Percentiles rank a stretch among this genome's conserved stretches.
These are phyloP conservation scores for Fusarium musae DNA, from an alignment of 2,329 filamentous ascomycete genomes.

Conservation along the genomic window DNA sequence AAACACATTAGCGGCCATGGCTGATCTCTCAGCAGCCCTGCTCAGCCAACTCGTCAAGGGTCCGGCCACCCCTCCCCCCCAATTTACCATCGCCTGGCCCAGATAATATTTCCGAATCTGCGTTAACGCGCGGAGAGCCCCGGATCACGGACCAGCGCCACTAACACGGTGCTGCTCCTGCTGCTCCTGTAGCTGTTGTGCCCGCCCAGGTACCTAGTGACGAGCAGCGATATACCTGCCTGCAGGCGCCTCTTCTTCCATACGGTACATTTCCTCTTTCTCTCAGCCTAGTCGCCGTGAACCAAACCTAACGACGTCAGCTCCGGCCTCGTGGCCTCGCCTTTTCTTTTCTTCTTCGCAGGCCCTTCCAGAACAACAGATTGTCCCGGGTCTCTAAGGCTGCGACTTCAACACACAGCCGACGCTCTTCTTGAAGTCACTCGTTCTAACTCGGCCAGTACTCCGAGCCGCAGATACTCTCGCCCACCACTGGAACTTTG, in stretches of 20 bases:
- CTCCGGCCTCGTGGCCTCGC: slow-evolving; percentile 44
- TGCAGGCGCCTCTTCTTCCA: slow-evolving; percentile 44
- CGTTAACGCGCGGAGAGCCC: slow-evolving; percentile 59
- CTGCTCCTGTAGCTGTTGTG: slow-evolving; percentile 46
- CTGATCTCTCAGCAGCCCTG: slow-evolving; percentile 54
- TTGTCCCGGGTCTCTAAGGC: slow-evolving; percentile 12
- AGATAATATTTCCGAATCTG: slow-evolving; percentile 63
- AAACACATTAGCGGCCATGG: slow-evolving; percentile 56
- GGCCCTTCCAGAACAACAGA: slow-evolving; percentile 37
- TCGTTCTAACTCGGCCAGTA: slow-evolving; percentile 26
- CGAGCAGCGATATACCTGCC: slow-evolving; percentile 48
- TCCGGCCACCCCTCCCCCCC: slow-evolving; percentile 50
- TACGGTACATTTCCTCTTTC: slow-evolving; percentile 40
- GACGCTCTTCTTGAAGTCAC: slow-evolving; percentile 16
- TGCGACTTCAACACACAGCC: slow-evolving; percentile 19
- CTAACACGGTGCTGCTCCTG: slow-evolving; percentile 46
- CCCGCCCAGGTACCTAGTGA: slow-evolving; percentile 47
- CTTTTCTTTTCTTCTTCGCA: slow-evolving; percentile 38
- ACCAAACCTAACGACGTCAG: slow-evolving; percentile 44
- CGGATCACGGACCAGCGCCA: slow-evolving; percentile 52
- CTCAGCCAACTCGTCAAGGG: slow-evolving; percentile 52
- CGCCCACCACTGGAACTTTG: background rate
- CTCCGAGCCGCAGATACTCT: slow-evolving; percentile 11
- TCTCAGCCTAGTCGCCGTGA: slow-evolving; percentile 41
- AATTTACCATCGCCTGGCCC: slow-evolving; percentile 54